Evolutionary conservation across 2,329 filamentous ascomycete species (phyloP).

Genomic region (Lecanicillium sp.): DNA sequence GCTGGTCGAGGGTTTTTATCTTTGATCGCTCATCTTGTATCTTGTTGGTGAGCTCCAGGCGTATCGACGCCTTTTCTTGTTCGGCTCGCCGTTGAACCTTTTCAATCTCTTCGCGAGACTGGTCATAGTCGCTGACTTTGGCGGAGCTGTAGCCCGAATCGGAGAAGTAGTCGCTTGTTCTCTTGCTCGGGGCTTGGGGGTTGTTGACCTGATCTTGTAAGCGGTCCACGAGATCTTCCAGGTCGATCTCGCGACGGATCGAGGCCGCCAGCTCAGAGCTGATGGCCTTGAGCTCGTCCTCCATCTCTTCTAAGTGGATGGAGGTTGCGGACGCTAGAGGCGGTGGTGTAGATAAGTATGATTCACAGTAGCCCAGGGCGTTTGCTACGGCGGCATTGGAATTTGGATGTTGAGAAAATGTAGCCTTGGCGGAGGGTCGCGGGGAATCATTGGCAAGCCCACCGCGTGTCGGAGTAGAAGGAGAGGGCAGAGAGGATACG

Average conservation of each 20-base stretch:
- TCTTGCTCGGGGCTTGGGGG: slow-evolving; percentile 51
- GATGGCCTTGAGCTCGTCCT: slow-evolving; percentile 89
- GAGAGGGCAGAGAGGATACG: slow-evolving; percentile 47
- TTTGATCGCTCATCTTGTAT: slow-evolving; percentile 78
- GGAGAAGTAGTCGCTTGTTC: slow-evolving; percentile 96
- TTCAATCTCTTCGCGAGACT: slow-evolving; percentile 65
- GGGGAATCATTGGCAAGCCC: slow-evolving; percentile 23
- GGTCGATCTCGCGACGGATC: slow-evolving; percentile 89
- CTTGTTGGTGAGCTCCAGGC: slow-evolving; percentile 76
- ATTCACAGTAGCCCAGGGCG: slow-evolving; percentile 42
- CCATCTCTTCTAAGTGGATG: slow-evolving; percentile 72
- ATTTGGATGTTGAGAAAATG: slow-evolving; percentile 27
- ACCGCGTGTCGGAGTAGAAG: slow-evolving; percentile 34
- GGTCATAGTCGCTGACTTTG: slow-evolving; percentile 62
- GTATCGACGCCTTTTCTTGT: slow-evolving; percentile 83
- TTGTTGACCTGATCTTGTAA: slow-evolving; percentile 70
- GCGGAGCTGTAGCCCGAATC: slow-evolving; percentile 87
- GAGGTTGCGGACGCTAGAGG: slow-evolving; percentile 29
- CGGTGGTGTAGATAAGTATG: slow-evolving; percentile 43
- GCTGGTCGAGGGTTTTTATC: slow-evolving; percentile 69
- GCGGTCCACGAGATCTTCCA: slow-evolving; percentile 88
- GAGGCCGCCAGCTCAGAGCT: slow-evolving; percentile 87
- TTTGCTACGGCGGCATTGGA: slow-evolving; percentile 33
- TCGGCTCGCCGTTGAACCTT: slow-evolving; percentile 76
- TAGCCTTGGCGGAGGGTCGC: slow-evolving; percentile 16